Base-by-base conservation (phyloP, 805 yeast species). In the Wickerhamomyces hampshirensis region DNA sequence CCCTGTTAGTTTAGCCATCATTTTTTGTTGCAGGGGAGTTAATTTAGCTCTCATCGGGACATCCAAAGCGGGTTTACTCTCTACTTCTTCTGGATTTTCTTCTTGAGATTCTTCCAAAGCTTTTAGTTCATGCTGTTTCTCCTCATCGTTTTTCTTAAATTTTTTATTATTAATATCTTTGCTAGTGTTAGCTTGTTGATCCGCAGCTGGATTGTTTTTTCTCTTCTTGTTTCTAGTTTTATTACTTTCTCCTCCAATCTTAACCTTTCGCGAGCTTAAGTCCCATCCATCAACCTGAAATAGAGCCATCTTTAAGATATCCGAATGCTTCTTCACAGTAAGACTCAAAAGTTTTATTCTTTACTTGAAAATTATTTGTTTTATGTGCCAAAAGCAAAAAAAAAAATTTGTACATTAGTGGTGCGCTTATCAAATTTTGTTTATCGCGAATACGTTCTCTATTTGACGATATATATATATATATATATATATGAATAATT, bases 1-100 rank as follows among this genome's bases (percentile, higher is more conserved):
- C 0, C 99, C 99, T 2, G 94, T 77, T 28, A 93, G 71, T 58
- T 93, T 93, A 31, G 85, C 87, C 80, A 87, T 77, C 98, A 93
- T 91, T 55, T 93, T 93, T 52, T 84, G 84, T 61, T 93, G 99
- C 44, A 89, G 63, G 13, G 96, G 94, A 0, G 96, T 86, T 36
- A 89, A 62, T 31, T 78, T 75, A 26, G 59, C 53, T n/a, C 58
- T 52, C 4, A 56, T 38, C 30, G 55, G 42, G 13, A 51, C 30
- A 18, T 51, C 53, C 21, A 45, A 23, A 17, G 36, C 41, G 16
- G 50, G 46, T 11, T 38, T 30, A 26, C 43, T 14, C 11, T 40
- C 38, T 18, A 39, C 19, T 27, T 42, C 12, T 8, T 38, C 39
- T 16, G 39, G 39, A 14, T 40, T n/a, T 34, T 37, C 45, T 23